phyloP scores from a whole-genome alignment of 495 filamentous ascomycete genomes.

The Evansstolkia leycettana region DNA sequence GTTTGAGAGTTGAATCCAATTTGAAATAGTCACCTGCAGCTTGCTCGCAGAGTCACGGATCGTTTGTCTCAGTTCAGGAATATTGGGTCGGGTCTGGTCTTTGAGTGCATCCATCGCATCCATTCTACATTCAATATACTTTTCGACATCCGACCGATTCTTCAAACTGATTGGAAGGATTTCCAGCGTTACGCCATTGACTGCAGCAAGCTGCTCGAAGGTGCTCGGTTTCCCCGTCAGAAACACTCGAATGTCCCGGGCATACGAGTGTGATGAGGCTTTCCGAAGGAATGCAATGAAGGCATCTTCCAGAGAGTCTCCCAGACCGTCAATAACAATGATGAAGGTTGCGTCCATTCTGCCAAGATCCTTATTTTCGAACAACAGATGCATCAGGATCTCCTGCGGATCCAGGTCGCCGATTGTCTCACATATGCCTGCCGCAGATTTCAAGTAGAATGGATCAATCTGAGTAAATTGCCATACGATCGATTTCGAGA shows the following conservation, averaged over 20 bases:
- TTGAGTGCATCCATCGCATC: conserved; percentile 10
- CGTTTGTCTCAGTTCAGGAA: conserved; percentile 17
- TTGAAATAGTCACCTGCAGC: conserved; percentile 25
- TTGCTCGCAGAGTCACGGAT: conserved; percentile 18
- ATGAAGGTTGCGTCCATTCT: conserved; percentile 20
- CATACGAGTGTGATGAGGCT: conserved; percentile 1
- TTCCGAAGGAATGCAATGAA: conserved; percentile 14
- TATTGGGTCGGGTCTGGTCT: conserved; percentile 8
- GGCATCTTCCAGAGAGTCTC: conserved; percentile 12
- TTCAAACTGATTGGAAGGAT: conserved; percentile 11
- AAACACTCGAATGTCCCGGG: conserved; percentile 7
- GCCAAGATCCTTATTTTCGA: conserved; percentile 16
- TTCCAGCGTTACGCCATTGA: conserved; percentile 4
- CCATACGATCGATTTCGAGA: conserved; percentile 20
- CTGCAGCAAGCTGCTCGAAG: conserved; percentile 5
- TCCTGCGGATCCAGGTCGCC: conserved; percentile 18
- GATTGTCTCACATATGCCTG: conserved; percentile 14
- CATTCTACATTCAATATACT: conserved; percentile 15
- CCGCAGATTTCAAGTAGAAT: conserved; percentile 23
- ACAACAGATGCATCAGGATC: conserved; percentile 16
- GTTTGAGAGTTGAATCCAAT: conserved; percentile 21
- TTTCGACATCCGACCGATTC: conserved; percentile 19
- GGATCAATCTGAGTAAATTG: conserved; percentile 24
- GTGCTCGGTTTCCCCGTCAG: conserved; percentile 8
- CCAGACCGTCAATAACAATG: conserved; percentile 21